Conservation (phyloP, 805 yeast species). For the Suhomyces canberraensis region DNA sequence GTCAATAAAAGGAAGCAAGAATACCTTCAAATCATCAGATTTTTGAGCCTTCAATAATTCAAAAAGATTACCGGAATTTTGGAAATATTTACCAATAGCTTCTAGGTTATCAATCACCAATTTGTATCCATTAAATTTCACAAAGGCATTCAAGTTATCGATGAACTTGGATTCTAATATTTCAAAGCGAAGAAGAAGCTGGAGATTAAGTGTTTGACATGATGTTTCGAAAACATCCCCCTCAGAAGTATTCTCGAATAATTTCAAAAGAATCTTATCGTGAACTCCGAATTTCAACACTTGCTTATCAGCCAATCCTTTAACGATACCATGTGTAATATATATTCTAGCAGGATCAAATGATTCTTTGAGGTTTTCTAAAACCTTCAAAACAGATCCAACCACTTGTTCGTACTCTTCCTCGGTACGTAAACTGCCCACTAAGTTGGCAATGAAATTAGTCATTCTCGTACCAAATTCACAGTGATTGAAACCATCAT, state of each 20-base stretch:
- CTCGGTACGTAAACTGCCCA: slow-evolving; percentile 24
- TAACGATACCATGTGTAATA: slow-evolving; percentile 51
- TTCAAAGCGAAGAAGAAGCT: slow-evolving; percentile 41
- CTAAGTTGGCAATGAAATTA: slow-evolving; percentile 40
- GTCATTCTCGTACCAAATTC: slow-evolving; percentile 54
- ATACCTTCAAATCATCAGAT: slow-evolving; percentile 3
- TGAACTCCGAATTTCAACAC: slow-evolving; percentile 26
- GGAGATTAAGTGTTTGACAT: slow-evolving; percentile 50
- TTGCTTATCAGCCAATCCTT: slow-evolving; percentile 42
- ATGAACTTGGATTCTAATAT: slow-evolving; percentile 19
- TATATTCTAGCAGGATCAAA: slow-evolving; percentile 74
- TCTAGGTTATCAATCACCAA: slow-evolving; percentile 18
- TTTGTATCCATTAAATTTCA: slow-evolving; percentile 35
- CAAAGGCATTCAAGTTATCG: slow-evolving; percentile 32
- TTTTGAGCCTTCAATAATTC: not conserved
- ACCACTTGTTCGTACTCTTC: slow-evolving; percentile 24
- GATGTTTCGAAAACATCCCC: slow-evolving; percentile 52
- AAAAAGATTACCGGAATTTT: not conserved
- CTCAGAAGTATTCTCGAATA: slow-evolving; percentile 41
- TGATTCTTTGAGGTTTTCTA: slow-evolving; percentile 46
- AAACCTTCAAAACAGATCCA: slow-evolving; percentile 36
- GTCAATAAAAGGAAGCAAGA: slow-evolving; percentile 5
- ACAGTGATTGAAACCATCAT: slow-evolving; percentile 40
- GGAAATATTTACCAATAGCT: slow-evolving; percentile 14
- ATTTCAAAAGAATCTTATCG: slow-evolving; percentile 20